These are phyloP conservation scores for Skeletonema potamos DNA, from an alignment of 108 stramenopile genomes.

Conservation along the genomic window DNA sequence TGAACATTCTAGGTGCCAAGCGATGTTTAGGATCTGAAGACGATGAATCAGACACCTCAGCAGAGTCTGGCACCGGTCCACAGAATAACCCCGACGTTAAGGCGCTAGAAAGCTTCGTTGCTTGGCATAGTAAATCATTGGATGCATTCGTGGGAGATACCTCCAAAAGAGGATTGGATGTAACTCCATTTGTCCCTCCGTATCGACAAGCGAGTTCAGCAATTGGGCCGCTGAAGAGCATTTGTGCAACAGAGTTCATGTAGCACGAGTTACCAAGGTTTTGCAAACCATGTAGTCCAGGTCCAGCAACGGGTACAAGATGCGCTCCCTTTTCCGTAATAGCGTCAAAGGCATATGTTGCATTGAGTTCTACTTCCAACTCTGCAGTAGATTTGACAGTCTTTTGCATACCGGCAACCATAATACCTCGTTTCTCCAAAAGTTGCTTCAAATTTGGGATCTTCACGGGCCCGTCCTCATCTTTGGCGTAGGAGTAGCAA, in stretches of 20 bases:
- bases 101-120: conserved; percentile 72
- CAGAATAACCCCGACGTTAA: conserved; percentile 79
- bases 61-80: conserved; percentile 34
- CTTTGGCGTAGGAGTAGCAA: conserved; percentile 96
- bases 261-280: conserved; percentile 99
- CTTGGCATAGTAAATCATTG: conserved; percentile 70
- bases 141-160: conserved; percentile 58
- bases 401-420: conserved; percentile 83
- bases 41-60: conserved; percentile 35
- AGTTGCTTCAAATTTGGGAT: conserved; percentile 95
- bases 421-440: conserved; percentile 89
- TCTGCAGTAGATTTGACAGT: conserved; percentile 98
- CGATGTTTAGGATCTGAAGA: conserved; percentile 72
- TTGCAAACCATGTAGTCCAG: conserved; percentile 90
- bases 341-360: conserved; percentile 88
- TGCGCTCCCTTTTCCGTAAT: conserved; percentile 92
- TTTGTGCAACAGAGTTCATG: conserved; percentile 91
- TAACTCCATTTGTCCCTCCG: conserved; percentile 45
- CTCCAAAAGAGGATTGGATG: conserved; percentile 41
- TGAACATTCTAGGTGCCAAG: conserved; percentile 96
- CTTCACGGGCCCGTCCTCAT: conserved; percentile 96
- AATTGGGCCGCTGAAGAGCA: conserved; percentile 65
- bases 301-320: conserved; percentile 83
- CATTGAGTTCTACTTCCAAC: conserved; percentile 96
- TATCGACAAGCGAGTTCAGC: conserved; percentile 85